Evolutionary conservation across 163 green algal genomes (phyloP).

Genomic region (Scenedesmus sp.): DNA sequence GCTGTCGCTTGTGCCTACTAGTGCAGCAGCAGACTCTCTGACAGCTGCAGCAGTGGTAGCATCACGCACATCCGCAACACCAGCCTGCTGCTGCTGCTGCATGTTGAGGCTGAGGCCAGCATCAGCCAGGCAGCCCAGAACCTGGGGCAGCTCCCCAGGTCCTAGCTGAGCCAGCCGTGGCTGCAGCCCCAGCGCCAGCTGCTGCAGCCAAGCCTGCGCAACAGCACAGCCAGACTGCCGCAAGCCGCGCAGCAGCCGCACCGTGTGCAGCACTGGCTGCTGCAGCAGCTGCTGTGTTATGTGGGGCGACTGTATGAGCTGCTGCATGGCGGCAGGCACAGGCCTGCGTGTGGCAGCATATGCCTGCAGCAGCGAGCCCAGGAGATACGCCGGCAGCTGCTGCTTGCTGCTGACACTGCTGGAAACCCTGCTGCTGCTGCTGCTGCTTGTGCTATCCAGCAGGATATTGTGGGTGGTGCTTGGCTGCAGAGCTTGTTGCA

Average conservation of each 20-base stretch:
- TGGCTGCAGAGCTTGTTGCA: not conserved
- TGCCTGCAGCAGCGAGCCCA: slow-evolving; percentile 16
- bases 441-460: not conserved
- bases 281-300: not conserved
- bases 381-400: not conserved
- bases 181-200: slow-evolving; percentile 10
- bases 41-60: not conserved
- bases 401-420: not conserved
- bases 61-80: not conserved
- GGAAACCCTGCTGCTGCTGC: not conserved
- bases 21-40: not conserved
- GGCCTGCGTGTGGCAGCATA: slow-evolving; percentile 3
- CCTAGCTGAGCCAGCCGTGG: not conserved
- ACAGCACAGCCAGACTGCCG: not conserved
- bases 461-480: not conserved
- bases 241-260: not conserved
- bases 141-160: slow-evolving; percentile 7
- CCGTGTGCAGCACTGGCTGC: not conserved
- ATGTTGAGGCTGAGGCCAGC: not conserved
- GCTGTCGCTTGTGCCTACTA: slow-evolving; percentile 3
- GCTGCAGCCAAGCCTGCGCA: slow-evolving; percentile 26
- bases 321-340: not conserved
- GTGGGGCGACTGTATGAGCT: slow-evolving; percentile 2
- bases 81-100: slow-evolving; percentile 24
- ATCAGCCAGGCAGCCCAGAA: slow-evolving; percentile 16